Evolutionary conservation across 805 yeast species (phyloP), one percentile per base, ranked within the genome.

Genomic region (Lachancea kluyveri): DNA sequence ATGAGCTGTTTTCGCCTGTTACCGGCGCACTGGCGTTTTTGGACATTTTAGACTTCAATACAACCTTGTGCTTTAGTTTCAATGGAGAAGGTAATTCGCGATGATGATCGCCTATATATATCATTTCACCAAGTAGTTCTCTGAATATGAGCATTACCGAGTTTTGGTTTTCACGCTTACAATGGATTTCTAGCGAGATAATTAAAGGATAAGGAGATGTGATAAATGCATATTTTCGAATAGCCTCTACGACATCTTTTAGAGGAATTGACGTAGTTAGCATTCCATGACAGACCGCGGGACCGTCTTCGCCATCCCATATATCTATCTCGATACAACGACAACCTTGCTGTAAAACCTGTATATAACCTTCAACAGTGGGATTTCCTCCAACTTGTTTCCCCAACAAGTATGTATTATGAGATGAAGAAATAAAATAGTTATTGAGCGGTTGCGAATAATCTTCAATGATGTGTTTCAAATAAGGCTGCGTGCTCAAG

Each of bases 261-360:
- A 90, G 69, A 2, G 76, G 72, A 8, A 90, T 73, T 1, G 90
- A 73, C 0, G 79, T 67, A 0, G 97, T 85, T 40, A 92, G 73
- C 0, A 95, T 75, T 0, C 98, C 98, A 57, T 92, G 99, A 17
- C 82, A 80, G 0, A 92, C 96, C 0, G 84, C 72, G 0, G 98
- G 98, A 0, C 80, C 88, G 8, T 60, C 57, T 20, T 72, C 77
- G 14, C 79, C 83, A 60, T 90, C 95, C 98, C 98, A 92, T 13
- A 92, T 67, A 56, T 92, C 99, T 24, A 92, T 76, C 50, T 92
- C 99, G n/a, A 92, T 67, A 41, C 96, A 88, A 26, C 96, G 67
- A 48, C 97, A 92, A 1, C 98, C 97, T 33, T 87, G 72, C 52
- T 87, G 96, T 29, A 92, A 61, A 0, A 85, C 92, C 30, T 81